Evolutionary conservation across 83 land plant genomes (phyloP).

Genomic region (Thuja plicata): DNA sequence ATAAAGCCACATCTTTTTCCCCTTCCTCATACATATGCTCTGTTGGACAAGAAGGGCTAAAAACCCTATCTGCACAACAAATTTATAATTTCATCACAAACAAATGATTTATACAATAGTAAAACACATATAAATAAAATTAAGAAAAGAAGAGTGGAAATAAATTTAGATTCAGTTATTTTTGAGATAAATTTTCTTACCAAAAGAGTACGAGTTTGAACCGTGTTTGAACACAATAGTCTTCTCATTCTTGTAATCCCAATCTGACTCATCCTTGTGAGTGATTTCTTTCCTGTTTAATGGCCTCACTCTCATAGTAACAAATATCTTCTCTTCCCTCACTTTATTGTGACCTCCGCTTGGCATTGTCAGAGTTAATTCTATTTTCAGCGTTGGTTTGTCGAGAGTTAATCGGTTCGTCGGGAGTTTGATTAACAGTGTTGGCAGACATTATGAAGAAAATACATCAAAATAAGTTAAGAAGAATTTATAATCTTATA

Average conservation of each 20-base stretch:
- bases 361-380: conserved; percentile 48
- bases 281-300: conserved; percentile 61
- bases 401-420: too few species aligned
- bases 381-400: conserved; percentile 30
- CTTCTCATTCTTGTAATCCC: conserved; percentile 80
- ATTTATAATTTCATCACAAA: too few species aligned
- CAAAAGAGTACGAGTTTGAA: conserved; percentile 64
- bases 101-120: too few species aligned
- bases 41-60: too few species aligned
- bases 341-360: conserved; percentile 30
- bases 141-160: too few species aligned
- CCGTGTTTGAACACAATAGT: conserved; percentile 57
- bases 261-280: conserved; percentile 62
- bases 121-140: too few species aligned
- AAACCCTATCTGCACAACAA: too few species aligned
- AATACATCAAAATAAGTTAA: too few species aligned
- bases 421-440: too few species aligned
- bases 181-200: conserved; percentile 21
- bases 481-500: too few species aligned
- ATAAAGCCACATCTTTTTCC: conserved; percentile 88
- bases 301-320: conserved; percentile 87
- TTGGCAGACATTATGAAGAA: too few species aligned
- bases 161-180: not conserved
- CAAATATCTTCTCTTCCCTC: conserved; percentile 89
- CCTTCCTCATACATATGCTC: conserved; percentile 85